Conservation (phyloP, 768 basidiomycete genomes). For the Mycena leptocephala region DNA sequence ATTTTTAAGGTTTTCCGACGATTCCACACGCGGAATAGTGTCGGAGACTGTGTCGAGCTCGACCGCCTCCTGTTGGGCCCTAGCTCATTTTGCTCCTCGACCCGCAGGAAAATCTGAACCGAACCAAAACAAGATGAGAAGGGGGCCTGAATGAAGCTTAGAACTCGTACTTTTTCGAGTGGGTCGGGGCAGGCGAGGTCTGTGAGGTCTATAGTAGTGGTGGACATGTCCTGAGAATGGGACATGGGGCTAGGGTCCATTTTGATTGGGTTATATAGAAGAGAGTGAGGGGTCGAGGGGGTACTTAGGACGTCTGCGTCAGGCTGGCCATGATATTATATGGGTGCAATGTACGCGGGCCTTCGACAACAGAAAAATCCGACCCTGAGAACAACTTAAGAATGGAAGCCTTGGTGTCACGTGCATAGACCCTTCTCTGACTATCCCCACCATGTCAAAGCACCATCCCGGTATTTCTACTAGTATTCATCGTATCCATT, state of each 20-base stretch:
- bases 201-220: not conserved
- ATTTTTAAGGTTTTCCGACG: conserved; percentile 48
- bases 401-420: not conserved
- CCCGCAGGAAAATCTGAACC: conserved; percentile 70
- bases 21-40: conserved; percentile 38
- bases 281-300: not conserved
- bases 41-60: conserved; percentile 32
- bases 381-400: not conserved
- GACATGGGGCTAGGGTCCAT: not conserved
- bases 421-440: not conserved
- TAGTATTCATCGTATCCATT: not conserved
- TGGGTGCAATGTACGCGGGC: not conserved
- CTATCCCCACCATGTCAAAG: conserved; percentile 77
- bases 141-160: not conserved
- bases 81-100: conserved; percentile 72
- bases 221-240: not conserved
- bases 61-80: conserved; percentile 55
- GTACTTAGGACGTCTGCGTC: not conserved
- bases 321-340: not conserved
- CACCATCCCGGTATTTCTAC: conserved; percentile 82
- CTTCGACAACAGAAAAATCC: not conserved
- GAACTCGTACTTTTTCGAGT: conserved; percentile 47
- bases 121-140: not conserved
- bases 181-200: conserved; percentile 45
- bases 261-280: not conserved